Evolutionary conservation across 768 basidiomycete species (phyloP), one percentile per base, ranked within the genome.

Genomic region (Dacryopinax primogenitus): DNA sequence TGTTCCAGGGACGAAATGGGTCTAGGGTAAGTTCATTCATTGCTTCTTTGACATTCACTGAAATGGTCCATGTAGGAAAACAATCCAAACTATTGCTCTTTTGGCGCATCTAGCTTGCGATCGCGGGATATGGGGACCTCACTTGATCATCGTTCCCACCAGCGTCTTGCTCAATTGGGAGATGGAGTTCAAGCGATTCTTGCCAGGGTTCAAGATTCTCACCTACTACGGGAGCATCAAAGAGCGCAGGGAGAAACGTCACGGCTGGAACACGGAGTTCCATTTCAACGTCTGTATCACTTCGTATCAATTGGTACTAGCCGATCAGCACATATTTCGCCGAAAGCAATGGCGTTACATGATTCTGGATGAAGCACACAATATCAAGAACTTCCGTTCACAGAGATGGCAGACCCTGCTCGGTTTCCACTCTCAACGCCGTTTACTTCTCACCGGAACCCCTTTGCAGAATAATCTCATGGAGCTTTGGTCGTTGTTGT

Each of bases 361-460:
- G 87, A 85, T 96, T 64, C 84, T 96, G 3, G 92, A 96, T 72
- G 92, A 96, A 75, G 93, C 92, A 6, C 92, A 96, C 72, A 95
- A 94, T 85, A 93, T 96, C 84, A 94, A 94, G 77, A 96, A 96
- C 74, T 95, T 94, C 78, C 86, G 86, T 72, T 91, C 89, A 0
- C 91, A 96, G 73, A 82, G 93, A 36, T 96, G 93, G 92, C 91
- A 90, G 70, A 91, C 86, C 33, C 76, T 96, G 11, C 80, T 95
- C 13, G 88, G 90, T 81, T 94, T 95, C 75, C 75, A 74, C 44
- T 70, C 75, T 18, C 66, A 72, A n/a, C 63, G 66, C 72, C 72
- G 79, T 21, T 66, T 79, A 2, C 73, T 80, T 23, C 73, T 80
- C n/a, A 80, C 79, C 1, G 79, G 79, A 16, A 80, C 79, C 16